A percentile compares a stretch with the other conserved stretches of the same genome.
These are phyloP conservation scores for Coprinopsis cinerea DNA, from an alignment of 768 basidiomycete species.

Conservation along the genomic window DNA sequence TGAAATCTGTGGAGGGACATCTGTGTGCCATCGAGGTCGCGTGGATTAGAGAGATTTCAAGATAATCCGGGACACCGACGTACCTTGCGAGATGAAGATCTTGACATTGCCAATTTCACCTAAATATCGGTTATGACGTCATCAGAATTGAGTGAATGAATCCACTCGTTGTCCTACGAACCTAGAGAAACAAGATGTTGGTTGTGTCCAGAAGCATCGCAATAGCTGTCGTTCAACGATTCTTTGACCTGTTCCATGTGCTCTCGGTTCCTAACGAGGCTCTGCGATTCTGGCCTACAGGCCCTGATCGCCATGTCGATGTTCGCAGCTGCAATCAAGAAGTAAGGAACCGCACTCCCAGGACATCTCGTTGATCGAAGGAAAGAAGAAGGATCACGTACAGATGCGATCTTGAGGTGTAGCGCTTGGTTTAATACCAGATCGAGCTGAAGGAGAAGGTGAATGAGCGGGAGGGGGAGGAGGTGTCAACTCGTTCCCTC, in stretches of 20 bases:
- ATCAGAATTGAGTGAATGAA: not conserved
- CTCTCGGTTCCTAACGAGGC: constrained; percentile 56
- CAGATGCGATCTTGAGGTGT: constrained; percentile 41
- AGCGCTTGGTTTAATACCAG: constrained; percentile 16
- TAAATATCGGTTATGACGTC: constrained; percentile 18
- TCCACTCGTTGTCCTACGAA: constrained; percentile 20
- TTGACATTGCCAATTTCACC: constrained; percentile 59
- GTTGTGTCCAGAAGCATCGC: constrained; percentile 63
- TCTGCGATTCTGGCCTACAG: constrained; percentile 61
- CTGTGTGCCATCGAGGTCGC: constrained; percentile 33
- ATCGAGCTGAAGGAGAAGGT: not conserved
- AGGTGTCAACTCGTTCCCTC: too few species aligned
- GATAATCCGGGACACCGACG: too few species aligned
- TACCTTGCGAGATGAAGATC: constrained; percentile 61
- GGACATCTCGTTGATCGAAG: too few species aligned
- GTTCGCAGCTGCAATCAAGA: constrained; percentile 45
- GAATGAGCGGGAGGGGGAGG: constrained; percentile 1
- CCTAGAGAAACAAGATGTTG: constrained; percentile 61
- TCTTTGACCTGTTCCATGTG: constrained; percentile 71
- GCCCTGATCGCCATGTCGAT: constrained; percentile 69
- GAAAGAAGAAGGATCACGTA: too few species aligned
- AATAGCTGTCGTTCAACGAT: constrained; percentile 75
- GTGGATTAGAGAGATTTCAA: too few species aligned
- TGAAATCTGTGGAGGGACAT: constrained; percentile 40
- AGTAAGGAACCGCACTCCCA: too few species aligned